Base-by-base conservation (phyloP, 2,329 filamentous ascomycete species). In the Huntiella savannae region DNA sequence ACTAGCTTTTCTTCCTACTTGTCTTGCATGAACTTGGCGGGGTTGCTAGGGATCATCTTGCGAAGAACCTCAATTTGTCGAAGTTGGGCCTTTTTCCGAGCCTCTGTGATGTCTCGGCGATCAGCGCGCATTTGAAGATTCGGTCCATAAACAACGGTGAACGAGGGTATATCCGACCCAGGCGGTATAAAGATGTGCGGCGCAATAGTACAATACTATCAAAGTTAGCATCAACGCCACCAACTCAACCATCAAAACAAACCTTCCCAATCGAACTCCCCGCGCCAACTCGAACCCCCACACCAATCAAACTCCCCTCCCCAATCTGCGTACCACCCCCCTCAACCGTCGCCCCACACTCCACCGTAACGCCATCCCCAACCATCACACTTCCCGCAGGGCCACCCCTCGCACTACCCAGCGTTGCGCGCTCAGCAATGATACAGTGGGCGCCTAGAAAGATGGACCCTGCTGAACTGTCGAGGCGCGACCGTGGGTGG, bases 401-500 rank as follows among this genome's bases (percentile, higher is more conserved):
- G 10, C 22, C n/a, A 13, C 47, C 35, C 55, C 53, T 15, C 33
- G 66, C 68, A 17, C 17, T 17, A 12, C 75, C 75, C 12, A 82
- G 58, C 16, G 67, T 63, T 6, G 69, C 62, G 48, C 75, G 65
- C 62, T 96, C 91, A 54, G 81, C 76, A 38, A 96, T 69, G 40
- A 94, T 81, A 55, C 82, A 91, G 45, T 80, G 77, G 49, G 83
- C 77, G 19, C 87, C 86, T 50, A 93, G 73, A 22, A 77, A 77
- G 53, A 96, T 77, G 38, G 85, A 79, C 4, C 85, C 85, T 44
- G 79, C 70, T 48, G 77, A 76, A 6, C 88, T 80, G 55, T 86
- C 82, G 48, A 95, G 71, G 51, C 79, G 77, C 12, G 79, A 75
- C 42, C 87, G 82, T 1, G 91, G 87, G 56, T 96, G 88, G n/a